phyloP scores from a whole-genome alignment of 1,284 basidiomycete genomes.

The Ustilago hordei region DNA sequence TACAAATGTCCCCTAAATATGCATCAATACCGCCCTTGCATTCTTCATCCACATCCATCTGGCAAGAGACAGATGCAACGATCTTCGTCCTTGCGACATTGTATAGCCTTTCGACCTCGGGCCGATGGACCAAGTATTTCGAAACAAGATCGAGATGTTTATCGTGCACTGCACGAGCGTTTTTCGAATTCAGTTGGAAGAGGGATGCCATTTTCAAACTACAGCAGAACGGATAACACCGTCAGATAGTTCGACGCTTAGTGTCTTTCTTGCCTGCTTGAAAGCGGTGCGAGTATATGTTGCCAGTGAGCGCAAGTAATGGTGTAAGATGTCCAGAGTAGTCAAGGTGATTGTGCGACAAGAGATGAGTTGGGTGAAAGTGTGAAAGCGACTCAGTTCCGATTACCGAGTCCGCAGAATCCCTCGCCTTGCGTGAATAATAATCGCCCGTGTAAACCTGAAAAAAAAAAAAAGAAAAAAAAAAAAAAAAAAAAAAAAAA shows the following conservation, averaged over 20 bases:
- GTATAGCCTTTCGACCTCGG: conserved; percentile 28
- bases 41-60: conserved; percentile 44
- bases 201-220: conserved; percentile 33
- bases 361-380: neutral
- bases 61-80: conserved; percentile 24
- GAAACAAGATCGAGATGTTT: conserved; percentile 50
- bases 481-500: neutral
- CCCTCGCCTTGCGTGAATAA: neutral
- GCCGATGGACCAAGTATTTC: conserved; percentile 23
- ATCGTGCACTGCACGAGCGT: conserved; percentile 45
- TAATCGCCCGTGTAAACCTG: neutral
- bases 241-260: neutral
- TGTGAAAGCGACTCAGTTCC: conserved; percentile 6
- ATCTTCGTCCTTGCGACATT: conserved; percentile 38
- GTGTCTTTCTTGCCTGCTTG: too few species aligned
- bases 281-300: neutral
- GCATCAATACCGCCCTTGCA: conserved; percentile 25
- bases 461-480: too few species aligned
- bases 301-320: neutral
- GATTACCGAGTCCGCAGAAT: neutral
- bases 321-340: neutral
- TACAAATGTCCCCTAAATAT: conserved; percentile 47
- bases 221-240: too few species aligned
- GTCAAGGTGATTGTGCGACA: neutral
- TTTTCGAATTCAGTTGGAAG: conserved; percentile 27